Evolutionary conservation across 441 rosid genomes (phyloP), one percentile per base, ranked within the genome.

Genomic region (Kokia cookei): DNA sequence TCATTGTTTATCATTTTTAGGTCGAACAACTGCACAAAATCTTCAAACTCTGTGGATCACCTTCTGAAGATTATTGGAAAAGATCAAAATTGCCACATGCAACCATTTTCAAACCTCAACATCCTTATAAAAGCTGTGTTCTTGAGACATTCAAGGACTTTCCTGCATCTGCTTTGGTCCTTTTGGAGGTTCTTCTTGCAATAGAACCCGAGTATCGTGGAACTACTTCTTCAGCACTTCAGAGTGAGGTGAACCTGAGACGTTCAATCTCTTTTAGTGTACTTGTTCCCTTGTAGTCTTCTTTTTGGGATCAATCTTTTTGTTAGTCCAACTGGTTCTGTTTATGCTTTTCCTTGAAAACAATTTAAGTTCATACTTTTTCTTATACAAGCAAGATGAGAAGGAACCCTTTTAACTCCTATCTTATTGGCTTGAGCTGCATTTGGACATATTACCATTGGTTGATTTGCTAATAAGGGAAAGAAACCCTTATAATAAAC

Each of bases 21-120:
- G 98, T 94, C 43, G 98, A 94, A 79, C 98, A 93, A 75, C 77
- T 94, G 64, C 98, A 94, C 63, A 94, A 93, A 83, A 91, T 94
- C 73, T 94, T 94, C 81, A 94, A 94, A 83, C 96, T 94, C 13
- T 94, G 98, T 81, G 98, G 98, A 3, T 94, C 98, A 64, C 98
- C 98, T 69, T 90, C 94, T 17, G 97, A 92, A 73, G 97, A 86
- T 69, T 92, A 94, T 77, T 94, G 98, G 98, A 86, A 86, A 81
- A 89, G 73, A 79, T 91, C 97, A 50, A 92, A 89, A 77, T 78
- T 94, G 86, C 89, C 93, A 11, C 93, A 94, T 82, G 87, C 93
- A 13, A 91, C 97, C 60, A 82, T 90, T 73, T 94, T 94, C 80
- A 94, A 92, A 82, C 97, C 98, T 73, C 97, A 90, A 78, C 94